Conservation (phyloP, 306 rosid species). For the Vicia faba region DNA sequence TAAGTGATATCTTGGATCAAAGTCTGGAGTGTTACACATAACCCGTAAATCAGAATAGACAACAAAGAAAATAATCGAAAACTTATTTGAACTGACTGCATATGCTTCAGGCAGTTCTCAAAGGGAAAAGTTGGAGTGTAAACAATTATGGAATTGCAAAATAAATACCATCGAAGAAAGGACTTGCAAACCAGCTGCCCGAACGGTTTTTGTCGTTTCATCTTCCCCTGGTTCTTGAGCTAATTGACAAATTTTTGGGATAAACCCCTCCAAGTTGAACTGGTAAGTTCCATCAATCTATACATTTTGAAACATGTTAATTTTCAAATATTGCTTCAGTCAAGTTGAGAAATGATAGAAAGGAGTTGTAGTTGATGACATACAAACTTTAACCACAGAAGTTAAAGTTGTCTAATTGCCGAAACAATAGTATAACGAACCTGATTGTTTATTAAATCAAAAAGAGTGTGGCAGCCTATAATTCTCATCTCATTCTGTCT, state of each 20-base stretch:
- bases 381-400: conserved; percentile 1
- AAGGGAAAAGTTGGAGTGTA: conserved; percentile 1
- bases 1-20: too few relatives aligned
- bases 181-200: conserved; percentile 72
- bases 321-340: conserved; percentile 17
- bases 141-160: conserved; percentile 31
- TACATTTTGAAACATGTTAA: conserved; percentile 35
- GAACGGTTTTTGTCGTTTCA: conserved; percentile 55
- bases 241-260: conserved; percentile 82
- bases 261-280: conserved; percentile 74
- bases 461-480: conserved; percentile 81
- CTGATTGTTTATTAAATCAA: conserved; percentile 90
- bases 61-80: not conserved
- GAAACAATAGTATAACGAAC: conserved; percentile 45
- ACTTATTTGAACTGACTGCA: not conserved
- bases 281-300: conserved; percentile 80
- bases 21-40: not conserved
- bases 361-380: too few relatives aligned
- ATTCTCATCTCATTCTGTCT: conserved; percentile 82
- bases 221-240: conserved; percentile 84
- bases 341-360: conserved; percentile 1
- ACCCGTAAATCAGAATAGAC: not conserved
- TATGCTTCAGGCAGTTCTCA: not conserved
- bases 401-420: conserved; percentile 1
- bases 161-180: conserved; percentile 82